These are phyloP conservation scores for Fraxinus quadrangulata DNA, from an alignment of 257 asterid genomes.

Conservation along the genomic window DNA sequence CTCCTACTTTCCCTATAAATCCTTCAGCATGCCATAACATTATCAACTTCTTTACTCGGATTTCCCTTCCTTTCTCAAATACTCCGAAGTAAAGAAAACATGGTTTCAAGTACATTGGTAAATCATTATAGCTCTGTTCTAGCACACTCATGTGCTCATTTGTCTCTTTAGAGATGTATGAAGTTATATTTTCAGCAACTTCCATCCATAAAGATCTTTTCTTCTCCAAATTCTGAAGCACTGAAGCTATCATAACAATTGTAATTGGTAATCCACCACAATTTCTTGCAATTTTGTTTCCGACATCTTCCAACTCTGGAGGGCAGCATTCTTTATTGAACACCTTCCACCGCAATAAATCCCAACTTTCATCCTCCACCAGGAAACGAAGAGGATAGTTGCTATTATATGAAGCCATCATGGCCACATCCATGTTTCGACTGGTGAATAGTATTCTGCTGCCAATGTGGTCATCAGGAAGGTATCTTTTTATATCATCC, in stretches of 20 bases:
- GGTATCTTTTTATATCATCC: neutral
- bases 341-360: neutral
- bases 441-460: neutral
- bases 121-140: constrained; percentile 14
- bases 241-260: neutral
- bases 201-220: neutral
- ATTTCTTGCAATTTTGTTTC: neutral
- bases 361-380: neutral
- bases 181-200: too few relatives aligned
- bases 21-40: constrained; percentile 17
- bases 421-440: neutral
- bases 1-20: constrained; percentile 15
- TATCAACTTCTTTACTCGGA: constrained; percentile 7
- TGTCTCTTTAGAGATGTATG: neutral
- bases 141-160: neutral
- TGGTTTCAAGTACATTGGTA: neutral
- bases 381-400: neutral
- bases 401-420: too few relatives aligned
- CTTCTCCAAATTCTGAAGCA: neutral
- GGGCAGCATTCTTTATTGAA: constrained; percentile 8
- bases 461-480: neutral
- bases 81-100: constrained; percentile 37
- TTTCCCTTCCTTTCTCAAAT: constrained; percentile 22
- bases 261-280: constrained; percentile 18
- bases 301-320: constrained; percentile 1